phyloP scores from a whole-genome alignment of 129 eudicot genomes.

The Artemisia argyi region DNA sequence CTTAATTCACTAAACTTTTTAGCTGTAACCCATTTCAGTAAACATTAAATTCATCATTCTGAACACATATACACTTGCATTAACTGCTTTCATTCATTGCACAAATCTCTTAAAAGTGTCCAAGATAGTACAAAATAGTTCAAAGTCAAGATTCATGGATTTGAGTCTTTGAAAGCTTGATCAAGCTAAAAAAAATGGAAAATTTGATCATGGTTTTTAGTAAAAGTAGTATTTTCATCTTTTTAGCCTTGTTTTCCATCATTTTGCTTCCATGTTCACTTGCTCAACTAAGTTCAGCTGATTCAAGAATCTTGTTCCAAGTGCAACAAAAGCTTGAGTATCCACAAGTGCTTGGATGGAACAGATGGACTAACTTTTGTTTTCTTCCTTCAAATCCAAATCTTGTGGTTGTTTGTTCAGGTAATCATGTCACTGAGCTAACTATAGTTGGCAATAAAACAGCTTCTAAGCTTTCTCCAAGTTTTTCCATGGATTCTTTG shows the following conservation, averaged over 20 bases:
- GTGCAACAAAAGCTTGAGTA: conserved; percentile 68
- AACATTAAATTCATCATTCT: conserved; percentile 31
- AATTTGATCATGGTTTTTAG: not conserved
- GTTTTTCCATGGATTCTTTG: conserved; percentile 74
- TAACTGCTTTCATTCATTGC: conserved; percentile 27
- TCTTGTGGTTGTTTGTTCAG: conserved; percentile 60
- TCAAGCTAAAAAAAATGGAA: conserved; percentile 21
- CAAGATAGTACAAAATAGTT: not conserved
- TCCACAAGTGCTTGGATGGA: conserved; percentile 68
- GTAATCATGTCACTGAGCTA: conserved; percentile 66
- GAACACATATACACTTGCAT: conserved; percentile 23
- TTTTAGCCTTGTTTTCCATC: conserved; percentile 30
- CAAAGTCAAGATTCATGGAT: conserved; percentile 29
- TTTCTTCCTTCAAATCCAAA: conserved; percentile 53
- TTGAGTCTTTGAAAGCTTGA: conserved; percentile 24
- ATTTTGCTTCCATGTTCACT: conserved; percentile 31
- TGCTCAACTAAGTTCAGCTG: conserved; percentile 62
- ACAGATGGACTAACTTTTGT: conserved; percentile 73
- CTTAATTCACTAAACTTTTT: conserved; percentile 22
- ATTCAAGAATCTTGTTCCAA: conserved; percentile 62
- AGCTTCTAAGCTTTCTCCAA: conserved; percentile 40
- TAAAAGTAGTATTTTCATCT: conserved; percentile 16
- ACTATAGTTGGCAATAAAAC: conserved; percentile 71
- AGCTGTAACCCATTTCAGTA: conserved; percentile 28
- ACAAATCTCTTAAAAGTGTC: conserved; percentile 20